Evolutionary conservation across 331 rosid genomes (phyloP).

Genomic region (Saraca asoca): DNA sequence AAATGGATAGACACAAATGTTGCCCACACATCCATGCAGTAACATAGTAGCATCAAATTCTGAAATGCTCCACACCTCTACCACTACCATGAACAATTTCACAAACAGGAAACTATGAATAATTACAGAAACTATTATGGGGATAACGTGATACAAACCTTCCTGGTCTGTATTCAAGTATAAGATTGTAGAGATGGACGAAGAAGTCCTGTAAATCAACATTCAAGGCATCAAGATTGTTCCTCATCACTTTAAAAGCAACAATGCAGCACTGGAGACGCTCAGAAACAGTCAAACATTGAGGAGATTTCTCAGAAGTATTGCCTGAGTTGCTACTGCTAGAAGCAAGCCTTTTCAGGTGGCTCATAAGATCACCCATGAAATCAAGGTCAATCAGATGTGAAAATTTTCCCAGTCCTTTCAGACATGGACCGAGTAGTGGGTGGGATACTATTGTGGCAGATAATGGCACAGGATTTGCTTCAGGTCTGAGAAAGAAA

Average conservation of each 20-base stretch:
- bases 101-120: slow-evolving; percentile 19
- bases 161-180: slow-evolving; percentile 92
- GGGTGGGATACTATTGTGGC: slow-evolving; percentile 59
- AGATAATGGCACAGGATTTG: slow-evolving; percentile 37
- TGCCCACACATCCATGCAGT: slow-evolving; percentile 13
- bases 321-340: slow-evolving; percentile 45
- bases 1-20: slow-evolving; percentile 8
- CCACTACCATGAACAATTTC: slow-evolving; percentile 4
- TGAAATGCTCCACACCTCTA: background rate
- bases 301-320: slow-evolving; percentile 45
- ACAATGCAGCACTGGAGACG: slow-evolving; percentile 91
- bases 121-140: slow-evolving; percentile 8
- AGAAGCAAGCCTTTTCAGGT: slow-evolving; percentile 78
- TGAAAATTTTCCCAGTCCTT: slow-evolving; percentile 88
- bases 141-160: slow-evolving; percentile 56
- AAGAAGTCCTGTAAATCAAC: slow-evolving; percentile 92
- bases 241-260: slow-evolving; percentile 94
- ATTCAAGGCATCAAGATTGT: slow-evolving; percentile 90
- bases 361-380: slow-evolving; percentile 83
- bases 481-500: slow-evolving; percentile 65
- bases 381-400: slow-evolving; percentile 91
- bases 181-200: slow-evolving; percentile 85
- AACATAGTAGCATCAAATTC: slow-evolving; percentile 8
- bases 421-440: slow-evolving; percentile 80
- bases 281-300: slow-evolving; percentile 72